Evolutionary conservation across 208 protist genomes (phyloP), one percentile per base, ranked within the genome.

Genomic region (Leishmania arabica): DNA sequence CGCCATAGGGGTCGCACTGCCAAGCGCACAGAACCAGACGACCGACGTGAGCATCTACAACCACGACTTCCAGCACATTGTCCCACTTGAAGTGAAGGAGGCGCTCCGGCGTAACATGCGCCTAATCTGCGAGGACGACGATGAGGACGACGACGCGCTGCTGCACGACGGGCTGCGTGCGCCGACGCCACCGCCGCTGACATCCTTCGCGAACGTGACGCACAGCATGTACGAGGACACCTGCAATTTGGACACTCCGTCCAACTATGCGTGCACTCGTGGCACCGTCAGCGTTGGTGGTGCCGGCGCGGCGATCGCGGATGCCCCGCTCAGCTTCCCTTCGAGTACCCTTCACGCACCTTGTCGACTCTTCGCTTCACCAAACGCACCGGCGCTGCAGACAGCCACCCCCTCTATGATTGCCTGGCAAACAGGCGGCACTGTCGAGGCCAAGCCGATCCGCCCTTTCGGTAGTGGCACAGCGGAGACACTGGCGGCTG

Each of bases 51-150:
- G 65, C 27, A 56, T 81, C 69, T 81, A 73, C 79, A 90, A 90
- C 73, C 87, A 90, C 74, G 87, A 90, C 68, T 87, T 90, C 31
- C 87, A 88, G 75, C 80, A 84, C n/a, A 79, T 90, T 37, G 75
- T 90, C 64, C 80, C 83, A 3, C 81, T 68, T 51, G 78, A 88
- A 74, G 78, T 87, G 58, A 86, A 85, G 77, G 77, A 85, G 70
- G 84, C 77, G 9, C 83, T 90, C 40, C 82, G 77, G 45, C 71
- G 83, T 64, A 70, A 82, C 72, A 88, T 88, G 75, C 75, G 81
- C 24, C 73, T 71, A 24, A 60, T 73, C 60, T 79, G 78, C 49
- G 87, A 90, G 40, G 87, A 85, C 66, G 84, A 85, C 56, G 86
- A 89, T 11, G 86, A 86, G 0, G 80, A 82, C 34, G 66, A 76